phyloP scores from a whole-genome alignment of 2,329 filamentous ascomycete species.

The Calonectria honghensis region DNA sequence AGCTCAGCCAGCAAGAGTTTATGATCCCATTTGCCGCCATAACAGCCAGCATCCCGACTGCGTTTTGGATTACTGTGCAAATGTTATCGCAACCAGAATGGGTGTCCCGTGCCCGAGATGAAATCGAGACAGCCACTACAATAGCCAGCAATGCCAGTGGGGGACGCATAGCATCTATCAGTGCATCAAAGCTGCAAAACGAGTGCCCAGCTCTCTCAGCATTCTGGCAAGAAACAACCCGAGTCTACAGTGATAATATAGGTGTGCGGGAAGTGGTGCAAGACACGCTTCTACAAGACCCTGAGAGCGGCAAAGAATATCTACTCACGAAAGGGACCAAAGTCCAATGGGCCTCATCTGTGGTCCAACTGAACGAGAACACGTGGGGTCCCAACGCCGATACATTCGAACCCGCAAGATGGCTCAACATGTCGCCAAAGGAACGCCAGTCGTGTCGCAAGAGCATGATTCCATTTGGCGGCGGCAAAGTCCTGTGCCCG shows the following conservation, averaged over 20 bases:
- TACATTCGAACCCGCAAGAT: conserved; percentile 16
- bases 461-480: conserved; percentile 39
- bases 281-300: conserved; percentile 32
- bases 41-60: conserved; percentile 36
- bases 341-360: conserved; percentile 32
- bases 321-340: conserved; percentile 36
- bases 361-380: conserved; percentile 21
- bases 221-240: conserved; percentile 33
- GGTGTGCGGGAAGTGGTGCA: conserved; percentile 28
- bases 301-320: conserved; percentile 26
- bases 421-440: conserved; percentile 19
- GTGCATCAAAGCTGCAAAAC: conserved; percentile 1
- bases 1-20: conserved; percentile 30
- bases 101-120: conserved; percentile 8
- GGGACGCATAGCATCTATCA: conserved; percentile 23
- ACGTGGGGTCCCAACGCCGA: conserved; percentile 33
- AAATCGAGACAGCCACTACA: conserved; percentile 16
- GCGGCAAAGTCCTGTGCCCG: conserved; percentile 38
- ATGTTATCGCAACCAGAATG: conserved; percentile 29
- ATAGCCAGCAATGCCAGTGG: not conserved
- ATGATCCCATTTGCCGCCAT: conserved; percentile 27
- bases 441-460: conserved; percentile 24
- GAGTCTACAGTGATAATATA: conserved; percentile 23
- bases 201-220: conserved; percentile 30
- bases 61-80: conserved; percentile 40